Conservation (phyloP, 2,329 filamentous ascomycete genomes). For the Apiospora arundinis region DNA sequence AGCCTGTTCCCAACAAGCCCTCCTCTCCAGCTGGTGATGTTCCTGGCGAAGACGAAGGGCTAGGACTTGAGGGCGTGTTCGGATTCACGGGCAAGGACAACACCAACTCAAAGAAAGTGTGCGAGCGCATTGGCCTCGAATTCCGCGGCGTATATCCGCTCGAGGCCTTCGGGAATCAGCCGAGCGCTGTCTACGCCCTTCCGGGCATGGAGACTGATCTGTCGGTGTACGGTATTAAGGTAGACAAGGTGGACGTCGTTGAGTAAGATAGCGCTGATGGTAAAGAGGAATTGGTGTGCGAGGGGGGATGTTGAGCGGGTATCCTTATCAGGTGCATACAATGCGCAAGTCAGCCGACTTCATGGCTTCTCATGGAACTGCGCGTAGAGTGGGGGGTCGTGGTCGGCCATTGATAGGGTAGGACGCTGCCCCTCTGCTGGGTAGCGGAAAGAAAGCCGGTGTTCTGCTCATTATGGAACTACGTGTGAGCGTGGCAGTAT, state of each 20-base stretch:
- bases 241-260: not conserved
- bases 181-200: slow-evolving; percentile 13
- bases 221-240: slow-evolving; percentile 12
- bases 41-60: not conserved
- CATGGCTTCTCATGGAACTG: slow-evolving; percentile 3
- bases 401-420: not conserved
- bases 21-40: not conserved
- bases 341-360: not conserved
- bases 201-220: not conserved
- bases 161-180: not conserved
- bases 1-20: not conserved
- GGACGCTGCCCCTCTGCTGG: not conserved
- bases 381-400: not conserved
- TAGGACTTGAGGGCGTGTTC: slow-evolving; percentile 12
- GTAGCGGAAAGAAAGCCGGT: not conserved
- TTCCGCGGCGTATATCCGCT: slow-evolving; percentile 19
- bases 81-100: slow-evolving; percentile 8
- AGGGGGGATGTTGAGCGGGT: not conserved
- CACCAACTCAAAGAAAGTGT: not conserved
- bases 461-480: not conserved
- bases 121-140: slow-evolving; percentile 9
- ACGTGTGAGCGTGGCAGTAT: not conserved
- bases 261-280: not conserved
- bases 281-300: not conserved
- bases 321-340: not conserved